Base-by-base conservation (phyloP, 108 stramenopile genomes). In the Bacterosira constricta region DNA sequence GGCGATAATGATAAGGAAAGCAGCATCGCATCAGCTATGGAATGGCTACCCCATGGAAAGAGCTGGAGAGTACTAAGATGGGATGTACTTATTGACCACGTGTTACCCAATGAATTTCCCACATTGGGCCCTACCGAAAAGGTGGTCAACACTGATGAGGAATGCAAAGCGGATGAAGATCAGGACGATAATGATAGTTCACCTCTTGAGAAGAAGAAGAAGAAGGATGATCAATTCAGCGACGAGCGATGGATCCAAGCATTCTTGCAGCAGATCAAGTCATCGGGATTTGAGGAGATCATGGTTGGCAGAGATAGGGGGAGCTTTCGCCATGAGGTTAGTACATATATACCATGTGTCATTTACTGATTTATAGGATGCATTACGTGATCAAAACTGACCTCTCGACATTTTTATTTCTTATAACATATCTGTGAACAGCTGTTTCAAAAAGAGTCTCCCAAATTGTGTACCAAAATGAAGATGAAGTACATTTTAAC, bases 271-370 rank as follows among this genome's bases (percentile, higher is more conserved):
- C 73, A 86, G 34, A 21, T 86, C 30, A 58, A 71, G 36, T 79
- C 82, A 0, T 89, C 83, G 85, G 88, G 88, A 44, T 89, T 89
- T 55, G 71, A 82, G 30, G 88, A 89, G 69, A 61, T 80, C 37
- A 70, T 71, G 30, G 63, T 83, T 56, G 88, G 88, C 9, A 31
- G 81, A 12, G 83, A 85, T 73, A 82, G 66, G 25, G 87, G 87
- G 6, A 80, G 85, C 12, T 89, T 83, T 56, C 41, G 52, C 17
- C 74, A 86, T 59, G 63, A 66, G 66, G 88, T 89, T 77, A 70
- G 88, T 79, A 9, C 18, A 6, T 56, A 15, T 30, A 11, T 30
- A 26, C 17, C n/a, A n/a, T n/a, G n/a, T n/a, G n/a, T n/a, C n/a
- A n/a, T n/a, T n/a, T n/a, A n/a, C n/a, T n/a, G n/a, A n/a, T n/a